phyloP scores from a whole-genome alignment of 75 land plant genomes.

The Azolla pinnata region DNA sequence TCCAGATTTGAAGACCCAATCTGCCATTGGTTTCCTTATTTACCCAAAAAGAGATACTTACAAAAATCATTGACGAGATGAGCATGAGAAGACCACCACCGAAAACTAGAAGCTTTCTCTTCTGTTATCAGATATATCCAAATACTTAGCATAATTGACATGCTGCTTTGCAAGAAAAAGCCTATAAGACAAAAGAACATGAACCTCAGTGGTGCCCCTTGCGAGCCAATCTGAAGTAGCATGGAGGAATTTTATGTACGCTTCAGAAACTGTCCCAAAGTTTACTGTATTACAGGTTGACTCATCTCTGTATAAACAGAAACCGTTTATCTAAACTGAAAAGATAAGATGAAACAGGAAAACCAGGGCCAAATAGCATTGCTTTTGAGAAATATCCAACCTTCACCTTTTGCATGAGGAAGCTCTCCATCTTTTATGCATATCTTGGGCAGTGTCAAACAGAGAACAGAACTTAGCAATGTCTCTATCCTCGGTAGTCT shows the following conservation, averaged over 20 bases:
- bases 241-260: slow-evolving; percentile 45
- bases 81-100: slow-evolving; percentile 55
- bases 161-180: no score
- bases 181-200: slow-evolving; percentile 1
- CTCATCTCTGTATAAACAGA: no score
- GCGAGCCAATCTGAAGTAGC: slow-evolving; percentile 68
- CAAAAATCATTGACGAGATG: slow-evolving; percentile 38
- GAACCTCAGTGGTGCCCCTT: slow-evolving; percentile 66
- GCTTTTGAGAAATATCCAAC: no score
- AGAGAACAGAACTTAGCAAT: slow-evolving; percentile 30
- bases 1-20: not conserved
- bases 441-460: slow-evolving; percentile 33
- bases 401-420: slow-evolving; percentile 1
- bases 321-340: no score
- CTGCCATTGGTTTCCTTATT: slow-evolving; percentile 10
- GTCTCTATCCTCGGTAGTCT: slow-evolving; percentile 9
- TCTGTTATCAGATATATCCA: slow-evolving; percentile 65
- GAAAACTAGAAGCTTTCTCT: slow-evolving; percentile 32
- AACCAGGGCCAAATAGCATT: no score
- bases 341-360: no score
- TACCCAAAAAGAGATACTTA: slow-evolving; percentile 20
- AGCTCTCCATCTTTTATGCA: slow-evolving; percentile 42
- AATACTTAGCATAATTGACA: no score
- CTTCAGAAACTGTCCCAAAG: slow-evolving; percentile 18
- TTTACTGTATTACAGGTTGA: slow-evolving; percentile 1